Conservation (phyloP, 2,329 filamentous ascomycete genomes). For the Botrytis sinoallii region DNA sequence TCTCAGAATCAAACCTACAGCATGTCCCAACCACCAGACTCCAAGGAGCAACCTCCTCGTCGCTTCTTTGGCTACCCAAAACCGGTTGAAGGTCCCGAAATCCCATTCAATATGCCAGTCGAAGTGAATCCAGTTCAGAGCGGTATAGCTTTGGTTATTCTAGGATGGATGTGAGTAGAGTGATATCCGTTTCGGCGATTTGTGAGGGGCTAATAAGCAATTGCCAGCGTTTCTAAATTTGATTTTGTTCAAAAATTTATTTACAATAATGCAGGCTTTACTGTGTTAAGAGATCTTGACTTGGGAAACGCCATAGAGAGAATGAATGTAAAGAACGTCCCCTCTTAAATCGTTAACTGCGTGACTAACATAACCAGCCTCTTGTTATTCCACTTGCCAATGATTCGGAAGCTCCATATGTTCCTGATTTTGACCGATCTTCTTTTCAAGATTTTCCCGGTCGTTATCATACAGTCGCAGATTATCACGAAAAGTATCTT, state of each 20-base stretch:
- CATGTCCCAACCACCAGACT: not conserved
- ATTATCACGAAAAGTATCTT: constrained; percentile 74
- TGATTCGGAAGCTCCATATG: constrained; percentile 27
- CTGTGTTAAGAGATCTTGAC: constrained; percentile 45
- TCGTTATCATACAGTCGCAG: constrained; percentile 66
- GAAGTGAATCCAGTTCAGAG: constrained; percentile 46
- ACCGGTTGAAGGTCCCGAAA: constrained; percentile 29
- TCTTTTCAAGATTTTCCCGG: constrained; percentile 45
- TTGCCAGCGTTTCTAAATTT: constrained; percentile 55
- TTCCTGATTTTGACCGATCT: constrained; percentile 44
- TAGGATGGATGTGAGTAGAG: constrained; percentile 55
- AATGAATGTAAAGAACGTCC: constrained; percentile 45
- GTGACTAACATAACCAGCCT: constrained; percentile 43
- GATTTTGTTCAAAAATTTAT: constrained; percentile 60
- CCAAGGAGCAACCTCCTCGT: not conserved
- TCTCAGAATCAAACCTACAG: not conserved
- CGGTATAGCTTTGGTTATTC: constrained; percentile 60
- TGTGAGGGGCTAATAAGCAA: not conserved
- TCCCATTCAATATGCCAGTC: not conserved
- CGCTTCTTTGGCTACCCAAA: constrained; percentile 29
- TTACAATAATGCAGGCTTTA: constrained; percentile 65
- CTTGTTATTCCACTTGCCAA: constrained; percentile 51
- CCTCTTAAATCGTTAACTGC: not conserved
- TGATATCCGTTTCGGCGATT: not conserved
- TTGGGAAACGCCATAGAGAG: constrained; percentile 46